phyloP scores from a whole-genome alignment of 2,329 filamentous ascomycete genomes.

The Xylaria polymorpha region DNA sequence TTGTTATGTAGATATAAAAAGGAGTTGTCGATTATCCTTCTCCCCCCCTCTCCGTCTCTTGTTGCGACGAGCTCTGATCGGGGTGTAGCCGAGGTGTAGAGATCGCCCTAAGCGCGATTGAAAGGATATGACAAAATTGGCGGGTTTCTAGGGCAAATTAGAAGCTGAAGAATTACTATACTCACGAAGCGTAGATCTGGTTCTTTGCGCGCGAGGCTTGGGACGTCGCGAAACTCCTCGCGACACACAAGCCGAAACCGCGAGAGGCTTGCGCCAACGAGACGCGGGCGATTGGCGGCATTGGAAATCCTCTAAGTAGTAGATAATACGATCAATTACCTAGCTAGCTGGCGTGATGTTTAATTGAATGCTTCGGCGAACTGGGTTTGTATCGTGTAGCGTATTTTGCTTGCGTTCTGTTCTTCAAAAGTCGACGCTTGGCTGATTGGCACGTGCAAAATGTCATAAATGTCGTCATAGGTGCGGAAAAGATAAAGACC shows the following conservation, averaged over 20 bases:
- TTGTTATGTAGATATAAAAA: background rate
- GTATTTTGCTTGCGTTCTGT: too few species aligned
- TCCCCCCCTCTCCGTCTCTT: background rate
- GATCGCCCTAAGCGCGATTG: background rate
- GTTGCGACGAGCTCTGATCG: background rate
- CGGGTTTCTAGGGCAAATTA: background rate
- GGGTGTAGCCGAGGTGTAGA: background rate
- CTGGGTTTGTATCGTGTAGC: background rate
- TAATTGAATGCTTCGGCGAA: background rate
- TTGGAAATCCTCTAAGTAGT: background rate
- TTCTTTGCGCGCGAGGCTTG: conserved; percentile 49
- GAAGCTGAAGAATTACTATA: background rate
- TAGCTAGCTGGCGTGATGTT: background rate
- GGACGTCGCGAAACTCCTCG: conserved; percentile 48
- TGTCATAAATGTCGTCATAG: conserved; percentile 32
- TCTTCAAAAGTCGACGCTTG: background rate
- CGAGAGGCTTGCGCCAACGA: conserved; percentile 28
- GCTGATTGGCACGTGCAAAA: conserved; percentile 5
- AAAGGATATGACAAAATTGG: background rate
- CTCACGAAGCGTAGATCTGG: conserved; percentile 56
- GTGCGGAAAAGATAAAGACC: background rate
- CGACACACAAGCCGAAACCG: conserved; percentile 6
- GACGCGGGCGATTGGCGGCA: conserved; percentile 29
- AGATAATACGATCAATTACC: background rate
- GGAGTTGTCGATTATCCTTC: background rate